A percentile compares a stretch with the other conserved stretches of the same genome.
These are phyloP conservation scores for Leccinellum rugosiceps DNA, from an alignment of 768 basidiomycete species.

Conservation along the genomic window DNA sequence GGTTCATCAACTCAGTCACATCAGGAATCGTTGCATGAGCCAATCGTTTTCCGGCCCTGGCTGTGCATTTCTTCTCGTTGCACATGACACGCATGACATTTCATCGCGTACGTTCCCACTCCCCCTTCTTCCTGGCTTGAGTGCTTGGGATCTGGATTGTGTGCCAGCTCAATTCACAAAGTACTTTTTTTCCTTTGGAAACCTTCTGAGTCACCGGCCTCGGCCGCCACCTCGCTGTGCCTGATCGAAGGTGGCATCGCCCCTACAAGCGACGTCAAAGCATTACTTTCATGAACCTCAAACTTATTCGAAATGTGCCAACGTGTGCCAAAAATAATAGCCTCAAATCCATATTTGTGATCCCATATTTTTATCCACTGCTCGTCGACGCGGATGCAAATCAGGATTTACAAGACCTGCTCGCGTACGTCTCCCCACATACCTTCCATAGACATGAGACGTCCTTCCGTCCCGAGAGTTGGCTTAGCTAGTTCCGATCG, in stretches of 20 bases:
- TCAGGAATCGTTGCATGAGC: conserved; percentile 11
- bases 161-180: not conserved
- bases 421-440: not conserved
- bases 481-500: not conserved
- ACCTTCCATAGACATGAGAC: not conserved
- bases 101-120: not conserved
- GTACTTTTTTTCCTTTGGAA: not conserved
- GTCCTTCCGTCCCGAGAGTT: not conserved
- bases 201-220: conserved; percentile 2
- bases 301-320: conserved; percentile 16
- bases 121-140: not conserved
- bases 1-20: conserved; percentile 5
- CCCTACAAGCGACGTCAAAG: conserved; percentile 25
- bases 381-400: not conserved
- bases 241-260: conserved; percentile 24
- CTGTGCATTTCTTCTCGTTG: conserved; percentile 2
- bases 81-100: not conserved
- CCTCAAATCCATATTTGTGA: conserved; percentile 21
- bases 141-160: not conserved
- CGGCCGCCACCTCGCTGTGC: conserved; percentile 14
- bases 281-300: conserved; percentile 20
- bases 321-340: conserved; percentile 32
- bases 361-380: conserved; percentile 23
- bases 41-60: not conserved
- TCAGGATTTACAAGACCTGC: not conserved